Base-by-base conservation (phyloP, 148 eudicot species). In the Limonium bicolor region DNA sequence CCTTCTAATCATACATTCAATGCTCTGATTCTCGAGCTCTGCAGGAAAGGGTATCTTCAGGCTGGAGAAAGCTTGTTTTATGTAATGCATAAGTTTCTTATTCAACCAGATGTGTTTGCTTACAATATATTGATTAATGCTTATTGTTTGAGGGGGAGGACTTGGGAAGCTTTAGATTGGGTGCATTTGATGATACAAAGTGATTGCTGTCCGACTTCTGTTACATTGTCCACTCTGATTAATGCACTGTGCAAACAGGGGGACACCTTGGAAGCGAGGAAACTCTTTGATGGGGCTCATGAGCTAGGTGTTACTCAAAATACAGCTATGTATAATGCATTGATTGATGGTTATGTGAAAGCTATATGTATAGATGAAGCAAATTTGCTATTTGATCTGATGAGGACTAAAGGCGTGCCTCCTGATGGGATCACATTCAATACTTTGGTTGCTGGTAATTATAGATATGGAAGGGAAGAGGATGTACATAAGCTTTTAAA, bases 401-500 rank as follows among this genome's bases (percentile, higher is more conserved):
- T 90, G 99, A 71, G 58, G 53, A 66, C 28, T 6, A 67, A 59
- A 19, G 63, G 65, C 56, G 56, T 84, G 16, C 45, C 84, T 58
- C 82, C 88, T 29, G 99, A 90, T 78, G 62, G 62, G 42, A 66
- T 84, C 35, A 84, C 99, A 44, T 80, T 75, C 34, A 90, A 90
- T 59, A 78, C 70, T 51, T 72, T 90, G 59, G 79, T 79, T 30
- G 67, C 59, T 13, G 95, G 87, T 13, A 68, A 73, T 61, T 71
- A 64, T 38, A 90, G 71, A 54, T 90, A 77, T 56, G 95, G 86
- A 21, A 71, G 59, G 41, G 62, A 64, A 66, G 79, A 72, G 55
- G 74, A 76, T 39, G 82, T 61, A 15, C 66, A 75, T 24, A 41
- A 53, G 50, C 63, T 84, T 29, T 50, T 80, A 36, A 55, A 63